Base-by-base conservation (phyloP, 306 rosid genomes). In the Malus sieversii region DNA sequence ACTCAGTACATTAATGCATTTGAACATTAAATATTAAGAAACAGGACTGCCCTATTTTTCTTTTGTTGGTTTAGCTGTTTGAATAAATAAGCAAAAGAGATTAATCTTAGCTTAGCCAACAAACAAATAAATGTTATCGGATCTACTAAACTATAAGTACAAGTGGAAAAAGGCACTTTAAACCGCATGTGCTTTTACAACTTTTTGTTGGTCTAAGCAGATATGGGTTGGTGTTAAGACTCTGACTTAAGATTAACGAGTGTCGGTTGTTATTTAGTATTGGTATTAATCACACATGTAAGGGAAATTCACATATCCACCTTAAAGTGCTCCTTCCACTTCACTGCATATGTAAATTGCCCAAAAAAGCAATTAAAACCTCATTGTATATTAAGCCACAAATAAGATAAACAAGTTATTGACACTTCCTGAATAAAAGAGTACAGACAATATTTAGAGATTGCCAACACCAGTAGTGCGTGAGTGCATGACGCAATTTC, bases 401-500 rank as follows among this genome's bases (percentile, higher is more conserved):
- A 53, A 16, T 19, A 19, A 19, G 59, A 19, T 53, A 53, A 19
- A 53, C 4, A 53, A 53, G 0, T 12, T 1, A 22, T 22, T 58
- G 16, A 0, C 0, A 2, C 25, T 57, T 57, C 11, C 1, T 8
- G 2, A 10, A 57, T n/a, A 1, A 5, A 48, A 48, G 2, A 15
- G 55, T 48, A 48, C 55, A 48, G 0, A 48, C 3, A 5, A 48
- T 48, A 48, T 48, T 15, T 0, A 0, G 8, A 48, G 3, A 48
- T 48, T 48, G 0, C 0, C 1, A 57, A 11, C 62, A n/a, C 6
- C 15, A 57, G 0, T 1, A 3, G 29, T n/a, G 6, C 3, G 1
- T 4, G 0, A 48, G 0, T 0, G 3, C 19, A 0, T 48, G 8
- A 57, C 3, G 6, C 27, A 57, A 1, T n/a, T n/a, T 6, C 0